These are phyloP conservation scores for Halophytophthora batemanensis DNA, from an alignment of 352 stramenopile genomes.

Conservation along the genomic window DNA sequence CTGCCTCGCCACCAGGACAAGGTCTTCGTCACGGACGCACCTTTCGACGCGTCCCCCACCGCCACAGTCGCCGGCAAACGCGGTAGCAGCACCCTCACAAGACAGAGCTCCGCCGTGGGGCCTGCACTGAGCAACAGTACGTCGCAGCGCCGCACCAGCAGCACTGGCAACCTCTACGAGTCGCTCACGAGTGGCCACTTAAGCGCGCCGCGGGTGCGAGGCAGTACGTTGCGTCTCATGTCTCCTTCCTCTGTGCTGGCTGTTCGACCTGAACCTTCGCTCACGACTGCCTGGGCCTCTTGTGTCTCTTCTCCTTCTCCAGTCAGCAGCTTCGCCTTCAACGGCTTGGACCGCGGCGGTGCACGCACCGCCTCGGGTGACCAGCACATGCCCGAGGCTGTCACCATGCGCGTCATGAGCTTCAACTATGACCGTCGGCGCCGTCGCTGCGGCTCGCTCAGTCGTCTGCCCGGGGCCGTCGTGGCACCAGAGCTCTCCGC, in stretches of 20 bases:
- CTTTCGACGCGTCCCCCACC: background rate
- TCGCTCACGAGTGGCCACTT: conserved; percentile 19
- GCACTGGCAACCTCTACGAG: conserved; percentile 19
- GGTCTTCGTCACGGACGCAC: conserved; percentile 20
- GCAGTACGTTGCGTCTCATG: conserved; percentile 16
- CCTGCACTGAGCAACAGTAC: conserved; percentile 8
- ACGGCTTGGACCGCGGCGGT: conserved; percentile 17
- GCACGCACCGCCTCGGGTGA: conserved; percentile 14
- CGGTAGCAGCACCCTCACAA: background rate
- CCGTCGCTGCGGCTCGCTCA: conserved; percentile 23
- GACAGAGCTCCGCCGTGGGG: conserved; percentile 11
- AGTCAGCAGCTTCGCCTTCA: conserved; percentile 36
- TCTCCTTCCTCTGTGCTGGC: background rate
- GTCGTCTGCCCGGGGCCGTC: conserved; percentile 3
- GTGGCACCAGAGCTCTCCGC: conserved; percentile 8
- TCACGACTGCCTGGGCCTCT: conserved; percentile 1
- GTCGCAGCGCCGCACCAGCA: conserved; percentile 10
- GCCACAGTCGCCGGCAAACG: background rate
- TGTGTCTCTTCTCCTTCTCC: conserved; percentile 1
- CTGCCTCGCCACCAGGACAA: conserved; percentile 15
- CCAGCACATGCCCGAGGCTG: conserved; percentile 17
- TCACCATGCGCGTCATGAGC: conserved; percentile 35
- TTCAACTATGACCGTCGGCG: conserved; percentile 22
- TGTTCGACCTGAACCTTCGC: background rate
- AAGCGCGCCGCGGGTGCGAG: conserved; percentile 1